Percentiles rank a stretch among this genome's conserved stretches.
Conservation (phyloP, 2,329 filamentous ascomycete species). For the Zasmidium citrigriseum region DNA sequence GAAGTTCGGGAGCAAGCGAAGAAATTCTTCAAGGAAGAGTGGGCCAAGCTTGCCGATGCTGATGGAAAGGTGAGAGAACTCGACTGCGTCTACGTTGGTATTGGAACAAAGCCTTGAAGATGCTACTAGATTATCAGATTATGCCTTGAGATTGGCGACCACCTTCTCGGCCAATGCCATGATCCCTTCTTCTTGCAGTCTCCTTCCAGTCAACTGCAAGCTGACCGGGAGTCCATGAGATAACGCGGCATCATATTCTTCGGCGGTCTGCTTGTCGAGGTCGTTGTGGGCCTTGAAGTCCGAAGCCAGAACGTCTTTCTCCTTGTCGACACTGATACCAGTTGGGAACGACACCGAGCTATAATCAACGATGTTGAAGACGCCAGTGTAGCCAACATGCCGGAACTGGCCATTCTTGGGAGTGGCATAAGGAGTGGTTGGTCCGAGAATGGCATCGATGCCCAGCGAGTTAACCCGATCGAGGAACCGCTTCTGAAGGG, state of each 20-base stretch:
- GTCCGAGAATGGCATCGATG: conserved; percentile 49
- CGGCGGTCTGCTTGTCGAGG: conserved; percentile 41
- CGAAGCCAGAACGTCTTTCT: conserved; percentile 34
- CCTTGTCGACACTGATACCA: conserved; percentile 42
- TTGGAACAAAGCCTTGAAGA: conserved; percentile 32
- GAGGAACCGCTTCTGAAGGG: conserved; percentile 42
- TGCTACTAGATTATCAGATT: background rate
- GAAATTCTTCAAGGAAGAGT: conserved; percentile 34
- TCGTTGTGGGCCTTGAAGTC: conserved; percentile 37
- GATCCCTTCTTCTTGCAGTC: conserved; percentile 40
- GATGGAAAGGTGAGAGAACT: conserved; percentile 41
- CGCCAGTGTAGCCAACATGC: conserved; percentile 45
- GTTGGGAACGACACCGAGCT: conserved; percentile 47
- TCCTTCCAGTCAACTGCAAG: conserved; percentile 35
- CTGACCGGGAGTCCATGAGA: conserved; percentile 46
- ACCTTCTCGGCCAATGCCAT: conserved; percentile 34
- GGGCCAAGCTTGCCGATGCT: conserved; percentile 38
- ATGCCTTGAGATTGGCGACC: conserved; percentile 21
- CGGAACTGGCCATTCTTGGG: conserved; percentile 46
- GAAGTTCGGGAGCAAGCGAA: conserved; percentile 38
- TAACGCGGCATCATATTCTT: conserved; percentile 34
- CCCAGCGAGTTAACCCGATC: conserved; percentile 45
- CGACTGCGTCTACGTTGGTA: conserved; percentile 41
- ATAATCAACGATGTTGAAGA: conserved; percentile 53
- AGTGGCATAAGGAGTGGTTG: conserved; percentile 48